Base-by-base conservation (phyloP, 805 yeast genomes). In the Starmerella riodocensis region DNA sequence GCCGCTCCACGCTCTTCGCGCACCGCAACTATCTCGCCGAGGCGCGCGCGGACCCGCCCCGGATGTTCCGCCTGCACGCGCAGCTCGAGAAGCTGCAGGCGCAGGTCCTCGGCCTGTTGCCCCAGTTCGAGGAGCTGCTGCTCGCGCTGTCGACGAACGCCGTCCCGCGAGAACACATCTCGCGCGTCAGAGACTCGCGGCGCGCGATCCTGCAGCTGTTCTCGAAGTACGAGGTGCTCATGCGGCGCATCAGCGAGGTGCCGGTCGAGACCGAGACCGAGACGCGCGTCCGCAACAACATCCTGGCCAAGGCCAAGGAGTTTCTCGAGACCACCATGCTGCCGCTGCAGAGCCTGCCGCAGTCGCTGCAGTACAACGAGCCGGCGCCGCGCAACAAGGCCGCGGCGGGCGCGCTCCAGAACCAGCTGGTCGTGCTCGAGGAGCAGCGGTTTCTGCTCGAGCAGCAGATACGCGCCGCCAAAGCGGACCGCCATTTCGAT, bases 371-470 rank as follows among this genome's bases (percentile, higher is more conserved):
- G 57, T 42, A 40, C 23, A 31, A 36, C 19, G 39, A 44, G 34
- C 12, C 38, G 17, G 19, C 17, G 19, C 5, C 6, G n/a, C 26
- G 19, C 7, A 37, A 32, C 35, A 60, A 51, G 52, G 54, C 31
- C 39, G 47, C 39, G 26, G 48, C 45, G 1, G 26, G 29, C 16
- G 17, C 31, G 27, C 42, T 48, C 17, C 53, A 51, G 37, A 47
- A 84, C 48, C 77, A 78, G 47, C 60, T 86, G 42, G 80, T 86
- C 78, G 95, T 88, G 9, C 60, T 84, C 53, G 78, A 78, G 44
- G 97, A 86, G 54, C 97, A 86, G 52, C 66, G 68, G 49, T 86
- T 71, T 49, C 58, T 88, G 44, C 75, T 88, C 3, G 71, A 73
- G 42, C 67, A 73, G 13, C 71, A 78, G 70, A 69, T 81, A 21